These are phyloP conservation scores for Ceratocystis destructans DNA, from an alignment of 2,329 filamentous ascomycete genomes.

Conservation along the genomic window DNA sequence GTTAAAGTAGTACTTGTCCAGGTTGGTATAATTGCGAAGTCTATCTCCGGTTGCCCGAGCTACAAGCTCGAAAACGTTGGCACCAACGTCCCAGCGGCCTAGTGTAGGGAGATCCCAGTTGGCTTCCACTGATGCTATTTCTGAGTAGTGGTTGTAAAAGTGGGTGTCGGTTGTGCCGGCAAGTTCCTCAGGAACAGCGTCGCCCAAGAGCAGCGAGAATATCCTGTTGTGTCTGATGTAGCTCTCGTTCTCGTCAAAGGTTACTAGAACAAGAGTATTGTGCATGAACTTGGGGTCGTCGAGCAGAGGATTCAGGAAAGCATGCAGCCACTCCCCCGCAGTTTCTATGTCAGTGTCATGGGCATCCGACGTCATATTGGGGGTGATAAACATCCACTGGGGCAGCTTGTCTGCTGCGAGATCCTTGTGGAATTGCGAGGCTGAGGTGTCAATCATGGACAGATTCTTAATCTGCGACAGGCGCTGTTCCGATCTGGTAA, in stretches of 20 bases:
- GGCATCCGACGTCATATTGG: conserved; percentile 63
- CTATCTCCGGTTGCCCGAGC: conserved; percentile 46
- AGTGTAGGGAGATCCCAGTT: conserved; percentile 59
- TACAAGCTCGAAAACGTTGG: conserved; percentile 53
- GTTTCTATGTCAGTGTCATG: conserved; percentile 60
- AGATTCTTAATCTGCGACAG: conserved; percentile 62
- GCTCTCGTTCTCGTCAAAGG: conserved; percentile 65
- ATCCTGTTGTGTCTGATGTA: conserved; percentile 56
- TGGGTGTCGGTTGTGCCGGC: conserved; percentile 53
- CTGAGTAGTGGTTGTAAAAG: conserved; percentile 63
- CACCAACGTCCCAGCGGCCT: conserved; percentile 57
- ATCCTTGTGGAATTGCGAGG: conserved; percentile 50
- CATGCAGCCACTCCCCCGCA: conserved; percentile 53
- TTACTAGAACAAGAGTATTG: conserved; percentile 61
- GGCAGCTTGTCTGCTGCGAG: conserved; percentile 49
- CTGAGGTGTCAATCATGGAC: conserved; percentile 30
- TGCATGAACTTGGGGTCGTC: conserved; percentile 57
- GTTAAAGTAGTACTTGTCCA: conserved; percentile 38
- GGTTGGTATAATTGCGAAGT: conserved; percentile 29
- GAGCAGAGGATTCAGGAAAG: conserved; percentile 58
- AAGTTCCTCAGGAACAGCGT: conserved; percentile 51
- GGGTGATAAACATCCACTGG: conserved; percentile 59
- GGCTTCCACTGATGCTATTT: conserved; percentile 50
- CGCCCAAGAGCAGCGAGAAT: conserved; percentile 58
- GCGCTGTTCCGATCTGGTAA: conserved; percentile 45